These are phyloP conservation scores for Stephania cephalantha DNA, from an alignment of 164 flowering plant genomes.

Conservation along the genomic window DNA sequence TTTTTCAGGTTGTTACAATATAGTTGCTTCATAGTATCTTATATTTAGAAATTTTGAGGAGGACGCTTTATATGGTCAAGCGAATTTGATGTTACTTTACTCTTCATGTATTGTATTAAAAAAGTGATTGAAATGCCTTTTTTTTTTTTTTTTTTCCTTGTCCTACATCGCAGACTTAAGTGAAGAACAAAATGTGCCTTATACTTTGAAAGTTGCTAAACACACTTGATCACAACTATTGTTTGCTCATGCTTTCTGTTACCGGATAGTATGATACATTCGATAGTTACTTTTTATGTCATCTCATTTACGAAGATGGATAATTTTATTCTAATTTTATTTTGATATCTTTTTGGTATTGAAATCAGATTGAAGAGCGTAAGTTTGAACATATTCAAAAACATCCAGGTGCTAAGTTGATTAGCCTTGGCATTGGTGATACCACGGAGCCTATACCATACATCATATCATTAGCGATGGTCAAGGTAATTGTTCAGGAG, in stretches of 20 bases:
- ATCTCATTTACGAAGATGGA: background rate
- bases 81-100: background rate
- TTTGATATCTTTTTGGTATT: no score
- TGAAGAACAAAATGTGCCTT: no score
- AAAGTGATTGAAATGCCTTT: no score
- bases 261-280: background rate
- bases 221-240: no score
- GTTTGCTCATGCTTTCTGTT: background rate
- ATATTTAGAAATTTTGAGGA: background rate
- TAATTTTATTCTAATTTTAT: background rate
- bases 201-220: no score
- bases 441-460: slow-evolving; percentile 61
- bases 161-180: background rate
- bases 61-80: background rate
- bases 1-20: background rate
- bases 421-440: slow-evolving; percentile 61
- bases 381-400: slow-evolving; percentile 34
- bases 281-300: background rate
- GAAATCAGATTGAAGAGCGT: slow-evolving; percentile 35
- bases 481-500: slow-evolving; percentile 28
- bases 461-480: slow-evolving; percentile 48
- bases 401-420: slow-evolving; percentile 56
- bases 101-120: background rate
- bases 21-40: background rate
- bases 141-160: no score